Conservation (phyloP, 306 rosid species). For the Vachellia pachyceras region DNA sequence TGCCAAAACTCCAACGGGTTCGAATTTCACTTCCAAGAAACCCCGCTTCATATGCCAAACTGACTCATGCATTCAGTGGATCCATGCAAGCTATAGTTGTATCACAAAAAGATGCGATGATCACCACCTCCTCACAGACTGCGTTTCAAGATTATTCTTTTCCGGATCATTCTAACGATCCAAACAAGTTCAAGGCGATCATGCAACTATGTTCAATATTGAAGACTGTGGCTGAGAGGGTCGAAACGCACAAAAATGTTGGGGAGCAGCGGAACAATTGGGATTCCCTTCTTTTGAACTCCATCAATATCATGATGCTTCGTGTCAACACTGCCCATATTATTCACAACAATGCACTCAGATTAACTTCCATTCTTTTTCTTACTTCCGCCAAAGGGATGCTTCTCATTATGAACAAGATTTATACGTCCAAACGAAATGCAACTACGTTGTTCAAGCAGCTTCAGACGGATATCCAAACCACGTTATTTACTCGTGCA, state of each 20-base stretch:
- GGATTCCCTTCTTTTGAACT: conserved; percentile 60
- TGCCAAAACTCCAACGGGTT: conserved; percentile 46
- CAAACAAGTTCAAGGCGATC: background rate
- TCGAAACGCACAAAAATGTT: conserved; percentile 64
- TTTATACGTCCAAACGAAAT: conserved; percentile 72
- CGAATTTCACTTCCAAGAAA: conserved; percentile 33
- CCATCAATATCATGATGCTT: conserved; percentile 57
- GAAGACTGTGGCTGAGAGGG: conserved; percentile 58
- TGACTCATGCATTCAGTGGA: conserved; percentile 29
- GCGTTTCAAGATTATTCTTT: background rate
- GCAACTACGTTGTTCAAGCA: conserved; percentile 59
- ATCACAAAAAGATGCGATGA: background rate
- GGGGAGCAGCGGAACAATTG: conserved; percentile 62
- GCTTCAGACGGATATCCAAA: conserved; percentile 52
- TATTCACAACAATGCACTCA: conserved; percentile 31
- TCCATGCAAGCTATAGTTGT: conserved; percentile 9
- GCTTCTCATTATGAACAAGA: conserved; percentile 54
- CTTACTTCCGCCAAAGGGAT: conserved; percentile 68
- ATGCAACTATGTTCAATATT: conserved; percentile 55
- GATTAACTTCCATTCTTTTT: conserved; percentile 55
- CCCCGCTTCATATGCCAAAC: conserved; percentile 1
- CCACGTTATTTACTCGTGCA: conserved; percentile 31
- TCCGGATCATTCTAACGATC: background rate
- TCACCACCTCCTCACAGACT: background rate
- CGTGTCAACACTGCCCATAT: conserved; percentile 45